Evolutionary conservation across 371 early-diverging fungal species (phyloP).

Genomic region (Rhizopus arrhizus): DNA sequence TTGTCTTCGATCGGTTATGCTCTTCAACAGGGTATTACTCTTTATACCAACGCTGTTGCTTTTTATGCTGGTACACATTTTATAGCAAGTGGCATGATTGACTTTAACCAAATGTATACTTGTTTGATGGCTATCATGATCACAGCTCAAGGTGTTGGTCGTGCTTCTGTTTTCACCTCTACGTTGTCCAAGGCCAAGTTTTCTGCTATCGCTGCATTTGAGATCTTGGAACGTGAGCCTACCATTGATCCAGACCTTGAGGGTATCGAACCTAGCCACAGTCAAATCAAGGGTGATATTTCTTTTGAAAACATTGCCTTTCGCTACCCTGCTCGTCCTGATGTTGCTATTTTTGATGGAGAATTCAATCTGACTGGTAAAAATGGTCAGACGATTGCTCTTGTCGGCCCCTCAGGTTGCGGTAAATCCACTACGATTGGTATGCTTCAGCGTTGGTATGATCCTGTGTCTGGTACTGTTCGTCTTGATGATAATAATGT

Average conservation of each 20-base stretch:
- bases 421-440: conserved; percentile 87
- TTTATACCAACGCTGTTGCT: conserved; percentile 66
- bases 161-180: conserved; percentile 57
- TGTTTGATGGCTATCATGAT: conserved; percentile 80
- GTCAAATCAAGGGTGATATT: conserved; percentile 56
- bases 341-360: conserved; percentile 76
- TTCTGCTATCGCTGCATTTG: conserved; percentile 78
- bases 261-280: conserved; percentile 51
- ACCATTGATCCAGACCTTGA: conserved; percentile 70
- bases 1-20: conserved; percentile 68
- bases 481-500: conserved; percentile 71
- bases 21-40: conserved; percentile 66
- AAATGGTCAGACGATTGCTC: conserved; percentile 79
- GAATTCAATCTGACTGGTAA: conserved; percentile 70
- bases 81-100: conserved; percentile 37
- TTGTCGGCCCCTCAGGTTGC: conserved; percentile 87
- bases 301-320: conserved; percentile 68
- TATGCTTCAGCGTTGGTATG: conserved; percentile 87
- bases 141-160: conserved; percentile 70
- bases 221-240: conserved; percentile 71
- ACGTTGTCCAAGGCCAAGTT: conserved; percentile 77
- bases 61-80: conserved; percentile 63
- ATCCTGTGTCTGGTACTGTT: conserved; percentile 65
- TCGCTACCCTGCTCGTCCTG: conserved; percentile 83
- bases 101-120: conserved; percentile 53